A percentile compares a stretch with the other conserved stretches of the same genome.
These are phyloP conservation scores for Tilletia indica DNA, from an alignment of 1,284 basidiomycete genomes.

Conservation along the genomic window DNA sequence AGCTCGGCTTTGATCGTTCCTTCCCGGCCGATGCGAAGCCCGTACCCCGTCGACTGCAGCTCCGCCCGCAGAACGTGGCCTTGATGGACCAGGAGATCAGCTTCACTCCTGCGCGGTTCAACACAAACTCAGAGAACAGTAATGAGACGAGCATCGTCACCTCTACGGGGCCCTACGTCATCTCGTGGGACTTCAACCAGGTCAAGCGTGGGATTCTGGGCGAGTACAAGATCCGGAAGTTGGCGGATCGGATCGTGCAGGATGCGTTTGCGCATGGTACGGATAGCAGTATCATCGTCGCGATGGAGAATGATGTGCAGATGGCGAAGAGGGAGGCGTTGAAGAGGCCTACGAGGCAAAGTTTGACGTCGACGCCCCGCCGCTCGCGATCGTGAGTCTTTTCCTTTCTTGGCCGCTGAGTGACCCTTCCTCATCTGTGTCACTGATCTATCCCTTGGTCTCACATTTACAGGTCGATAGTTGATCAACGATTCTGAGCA, in stretches of 20 bases:
- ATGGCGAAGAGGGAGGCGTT: slow-evolving; percentile 90
- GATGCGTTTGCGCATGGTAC: slow-evolving; percentile 63
- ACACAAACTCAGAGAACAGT: slow-evolving; percentile 65
- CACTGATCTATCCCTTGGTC: not conserved
- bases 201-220: slow-evolving; percentile 87
- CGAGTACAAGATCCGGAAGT: slow-evolving; percentile 87
- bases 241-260: slow-evolving; percentile 56
- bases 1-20: slow-evolving; percentile 85
- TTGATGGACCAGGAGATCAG: slow-evolving; percentile 87
- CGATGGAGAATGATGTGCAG: slow-evolving; percentile 87
- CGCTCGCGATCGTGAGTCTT: slow-evolving; percentile 12
- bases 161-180: slow-evolving; percentile 88
- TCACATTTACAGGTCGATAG: slow-evolving; percentile 2
- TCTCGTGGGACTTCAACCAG: slow-evolving; percentile 81
- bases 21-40: slow-evolving; percentile 95
- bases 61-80: slow-evolving; percentile 87
- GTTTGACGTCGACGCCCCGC: slow-evolving; percentile 47
- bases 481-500: slow-evolving; percentile 1
- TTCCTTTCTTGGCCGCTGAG: not conserved
- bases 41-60: slow-evolving; percentile 80
- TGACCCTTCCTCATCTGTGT: not conserved
- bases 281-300: slow-evolving; percentile 90
- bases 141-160: slow-evolving; percentile 95
- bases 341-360: slow-evolving; percentile 78
- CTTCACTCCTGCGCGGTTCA: slow-evolving; percentile 94